A percentile compares a stretch with the other conserved stretches of the same genome.
phyloP scores from a whole-genome alignment of 2,329 filamentous ascomycete species.

The Erysiphe pulchra region DNA sequence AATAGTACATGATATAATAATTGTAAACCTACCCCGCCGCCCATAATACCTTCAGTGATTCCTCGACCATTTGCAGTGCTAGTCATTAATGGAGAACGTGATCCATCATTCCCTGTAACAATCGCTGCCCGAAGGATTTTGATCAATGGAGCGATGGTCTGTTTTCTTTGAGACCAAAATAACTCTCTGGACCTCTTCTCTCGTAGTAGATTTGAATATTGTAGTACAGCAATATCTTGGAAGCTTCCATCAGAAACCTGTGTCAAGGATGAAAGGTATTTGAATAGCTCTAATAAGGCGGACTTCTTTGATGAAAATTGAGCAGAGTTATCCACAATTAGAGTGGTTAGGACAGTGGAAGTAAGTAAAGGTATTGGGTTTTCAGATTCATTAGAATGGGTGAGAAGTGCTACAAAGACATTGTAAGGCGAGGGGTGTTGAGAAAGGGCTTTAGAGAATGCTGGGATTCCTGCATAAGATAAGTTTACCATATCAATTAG shows the following conservation, averaged over 20 bases:
- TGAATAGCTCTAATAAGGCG: constrained; percentile 58
- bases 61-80: constrained; percentile 25
- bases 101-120: constrained; percentile 39
- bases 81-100: constrained; percentile 34
- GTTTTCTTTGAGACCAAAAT: constrained; percentile 76
- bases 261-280: constrained; percentile 61
- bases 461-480: constrained; percentile 40
- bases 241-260: constrained; percentile 70
- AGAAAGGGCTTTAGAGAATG: constrained; percentile 51
- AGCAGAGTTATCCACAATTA: constrained; percentile 38
- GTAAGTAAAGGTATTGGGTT: constrained; percentile 77
- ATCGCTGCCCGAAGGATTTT: constrained; percentile 61
- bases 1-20: constrained; percentile 83
- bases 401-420: constrained; percentile 60
- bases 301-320: constrained; percentile 35
- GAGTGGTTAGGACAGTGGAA: constrained; percentile 58
- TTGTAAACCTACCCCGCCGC: constrained; percentile 74
- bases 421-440: constrained; percentile 54
- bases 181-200: constrained; percentile 47
- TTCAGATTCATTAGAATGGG: constrained; percentile 44
- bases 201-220: constrained; percentile 66
- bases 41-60: constrained; percentile 34
- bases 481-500: constrained; percentile 1
- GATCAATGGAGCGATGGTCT: constrained; percentile 61
- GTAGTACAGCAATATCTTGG: constrained; percentile 85